Conservation (phyloP, 108 stramenopile species). For the Schizochytrium sp. region DNA sequence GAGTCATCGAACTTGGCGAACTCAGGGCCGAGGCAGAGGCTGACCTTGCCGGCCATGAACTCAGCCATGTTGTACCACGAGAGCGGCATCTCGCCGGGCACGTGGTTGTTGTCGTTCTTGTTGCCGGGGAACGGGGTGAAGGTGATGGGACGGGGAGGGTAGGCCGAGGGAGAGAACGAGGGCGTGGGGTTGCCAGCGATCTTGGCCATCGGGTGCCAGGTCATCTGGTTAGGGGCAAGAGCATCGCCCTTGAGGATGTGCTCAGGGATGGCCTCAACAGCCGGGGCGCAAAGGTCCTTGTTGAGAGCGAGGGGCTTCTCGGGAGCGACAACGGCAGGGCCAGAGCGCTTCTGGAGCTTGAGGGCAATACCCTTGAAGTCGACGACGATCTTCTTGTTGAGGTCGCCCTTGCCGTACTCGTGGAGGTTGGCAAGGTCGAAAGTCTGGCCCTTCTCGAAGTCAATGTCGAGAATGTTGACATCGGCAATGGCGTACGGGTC, state of each 20-base stretch:
- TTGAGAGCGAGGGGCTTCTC: not conserved
- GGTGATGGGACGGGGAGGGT: slow-evolving; percentile 6
- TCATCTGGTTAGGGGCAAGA: not conserved
- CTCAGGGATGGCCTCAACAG: not conserved
- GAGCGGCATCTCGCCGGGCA: slow-evolving; percentile 25
- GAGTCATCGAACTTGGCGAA: slow-evolving; percentile 33
- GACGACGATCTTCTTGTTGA: slow-evolving; percentile 55
- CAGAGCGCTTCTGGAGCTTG: not conserved
- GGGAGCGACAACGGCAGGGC: not conserved
- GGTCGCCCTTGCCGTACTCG: slow-evolving; percentile 43
- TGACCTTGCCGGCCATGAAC: slow-evolving; percentile 56
- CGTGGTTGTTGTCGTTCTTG: not conserved
- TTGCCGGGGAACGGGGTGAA: slow-evolving; percentile 39
- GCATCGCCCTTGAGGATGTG: slow-evolving; percentile 36
- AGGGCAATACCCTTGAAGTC: too few relatives aligned
- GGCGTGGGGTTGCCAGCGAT: slow-evolving; percentile 34
- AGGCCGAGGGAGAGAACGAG: slow-evolving; percentile 32
- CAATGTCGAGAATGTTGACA: slow-evolving; percentile 25
- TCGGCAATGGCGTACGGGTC: slow-evolving; percentile 49
- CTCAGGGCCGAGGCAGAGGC: slow-evolving; percentile 39
- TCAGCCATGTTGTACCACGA: slow-evolving; percentile 44
- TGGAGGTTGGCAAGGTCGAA: not conserved
- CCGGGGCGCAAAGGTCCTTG: not conserved
- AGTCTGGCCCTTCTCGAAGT: slow-evolving; percentile 27
- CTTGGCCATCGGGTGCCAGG: slow-evolving; percentile 43